Evolutionary conservation across 2,329 filamentous ascomycete genomes (phyloP), one percentile per base, ranked within the genome.

Genomic region (Ophiocordyceps polyrhachis-furcata): DNA sequence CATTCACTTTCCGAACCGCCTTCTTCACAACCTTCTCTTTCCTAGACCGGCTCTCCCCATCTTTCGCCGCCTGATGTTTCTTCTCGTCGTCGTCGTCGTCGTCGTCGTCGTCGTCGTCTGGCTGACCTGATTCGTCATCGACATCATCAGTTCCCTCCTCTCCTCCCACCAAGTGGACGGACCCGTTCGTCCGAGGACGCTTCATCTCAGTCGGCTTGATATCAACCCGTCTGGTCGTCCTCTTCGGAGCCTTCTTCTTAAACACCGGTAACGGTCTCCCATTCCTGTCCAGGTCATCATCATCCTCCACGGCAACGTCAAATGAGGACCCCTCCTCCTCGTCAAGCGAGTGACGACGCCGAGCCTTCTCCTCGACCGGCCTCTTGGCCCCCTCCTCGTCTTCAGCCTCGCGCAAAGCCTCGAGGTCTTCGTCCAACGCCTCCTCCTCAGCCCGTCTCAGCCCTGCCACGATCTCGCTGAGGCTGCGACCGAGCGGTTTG

Each of bases 231-330:
- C 79, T 69, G 3, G 84, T 89, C 45, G 83, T 85, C 48, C 84
- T 70, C 66, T 91, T 91, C 57, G 83, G 73, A 0, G 83, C 83
- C 65, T 83, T 84, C 71, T 91, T 91, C 69, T 88, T 89, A 67
- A 73, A 89, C 1, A 74, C 61, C 45, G 70, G 74, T 35, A 77
- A 58, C 2, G 77, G 77, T 49, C 73, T 67, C 2, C 76, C 76
- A 52, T 76, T 63, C n/a, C 65, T 66, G 44, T 66, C 74, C 13
- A 70, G 56, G 62, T 6, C 21, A 23, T 23, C 35, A 72, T 70
- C n/a, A n/a, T n/a, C 73, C 70, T 4, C 63, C 64, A 1, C 63
- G 61, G 49, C 71, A 73, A 80, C 77, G 46, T 81, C 75, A 46
- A 82, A 78, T 43, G 81, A 82, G 0, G 25, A 11, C 6, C 9